Percentiles rank a stretch among this genome's conserved stretches.
Conservation (phyloP, 306 rosid species). For the Carpinus viminea region DNA sequence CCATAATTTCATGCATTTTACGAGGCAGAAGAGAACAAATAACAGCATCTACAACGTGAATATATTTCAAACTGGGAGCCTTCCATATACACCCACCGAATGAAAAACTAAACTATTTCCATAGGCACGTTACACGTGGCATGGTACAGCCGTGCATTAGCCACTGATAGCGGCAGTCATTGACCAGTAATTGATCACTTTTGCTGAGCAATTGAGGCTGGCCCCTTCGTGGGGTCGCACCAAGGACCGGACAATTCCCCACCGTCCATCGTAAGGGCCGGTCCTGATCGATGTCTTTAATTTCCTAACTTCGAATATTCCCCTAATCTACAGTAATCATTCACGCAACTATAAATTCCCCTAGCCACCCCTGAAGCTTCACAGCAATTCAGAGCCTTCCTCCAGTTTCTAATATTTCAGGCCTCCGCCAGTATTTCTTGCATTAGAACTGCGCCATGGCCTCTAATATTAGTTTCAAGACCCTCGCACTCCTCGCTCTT, state of each 20-base stretch:
- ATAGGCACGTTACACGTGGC: not conserved
- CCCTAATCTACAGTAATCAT: conserved; percentile 1
- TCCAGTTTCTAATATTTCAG: not conserved
- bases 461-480: conserved; percentile 37
- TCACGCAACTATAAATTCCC: conserved; percentile 28
- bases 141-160: conserved; percentile 16
- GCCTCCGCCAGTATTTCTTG: conserved; percentile 2
- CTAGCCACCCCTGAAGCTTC: conserved; percentile 16
- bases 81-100: too few species aligned
- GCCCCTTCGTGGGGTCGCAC: conserved; percentile 1
- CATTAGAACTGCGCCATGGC: conserved; percentile 36
- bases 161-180: conserved; percentile 44
- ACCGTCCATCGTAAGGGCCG: conserved; percentile 9
- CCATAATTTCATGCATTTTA: not conserved
- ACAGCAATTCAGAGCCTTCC: conserved; percentile 14
- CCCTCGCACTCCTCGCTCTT: conserved; percentile 37
- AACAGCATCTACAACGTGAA: not conserved
- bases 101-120: not conserved
- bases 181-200: conserved; percentile 8
- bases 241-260: not conserved
- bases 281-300: not conserved
- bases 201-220: too few species aligned
- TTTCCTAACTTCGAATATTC: conserved; percentile 13
- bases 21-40: not conserved
- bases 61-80: not conserved